A percentile compares a stretch with the other conserved stretches of the same genome.
phyloP scores from a whole-genome alignment of 768 basidiomycete species.

The Asterophora lycoperdoides region DNA sequence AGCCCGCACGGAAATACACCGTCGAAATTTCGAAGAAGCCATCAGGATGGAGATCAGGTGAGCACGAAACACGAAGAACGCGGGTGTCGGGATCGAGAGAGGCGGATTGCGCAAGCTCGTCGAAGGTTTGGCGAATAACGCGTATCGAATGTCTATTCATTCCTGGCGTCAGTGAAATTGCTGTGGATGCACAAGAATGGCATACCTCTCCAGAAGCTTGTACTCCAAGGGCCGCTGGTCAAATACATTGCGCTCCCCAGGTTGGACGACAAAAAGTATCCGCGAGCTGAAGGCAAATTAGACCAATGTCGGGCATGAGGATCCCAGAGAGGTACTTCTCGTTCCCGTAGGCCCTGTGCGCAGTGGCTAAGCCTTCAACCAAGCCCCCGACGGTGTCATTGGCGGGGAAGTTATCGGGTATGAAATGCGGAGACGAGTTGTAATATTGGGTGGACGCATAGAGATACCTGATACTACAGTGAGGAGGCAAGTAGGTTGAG shows the following conservation, averaged over 20 bases:
- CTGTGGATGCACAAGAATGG: conserved; percentile 1
- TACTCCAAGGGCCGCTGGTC: conserved; percentile 91
- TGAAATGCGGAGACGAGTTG: conserved; percentile 48
- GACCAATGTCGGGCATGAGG: neutral
- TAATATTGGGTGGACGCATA: conserved; percentile 64
- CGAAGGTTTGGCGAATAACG: conserved; percentile 71
- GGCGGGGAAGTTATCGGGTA: conserved; percentile 54
- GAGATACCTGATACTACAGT: conserved; percentile 52
- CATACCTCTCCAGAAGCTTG: conserved; percentile 73
- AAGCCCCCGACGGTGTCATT: conserved; percentile 73
- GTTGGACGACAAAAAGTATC: conserved; percentile 88
- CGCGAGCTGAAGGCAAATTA: conserved; percentile 29
- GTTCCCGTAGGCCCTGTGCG: conserved; percentile 69
- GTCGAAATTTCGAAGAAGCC: conserved; percentile 68
- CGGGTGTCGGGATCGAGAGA: conserved; percentile 45
- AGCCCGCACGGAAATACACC: conserved; percentile 90
- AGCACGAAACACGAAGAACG: conserved; percentile 37
- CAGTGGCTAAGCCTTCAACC: conserved; percentile 72
- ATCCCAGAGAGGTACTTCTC: conserved; percentile 36
- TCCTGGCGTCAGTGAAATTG: neutral
- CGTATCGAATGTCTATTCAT: conserved; percentile 65
- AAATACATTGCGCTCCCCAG: conserved; percentile 88
- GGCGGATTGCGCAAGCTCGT: conserved; percentile 58
- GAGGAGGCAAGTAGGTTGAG: neutral
- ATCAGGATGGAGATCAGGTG: conserved; percentile 28